phyloP scores from a whole-genome alignment of 495 filamentous ascomycete genomes.

The Margaritispora aquatica region DNA sequence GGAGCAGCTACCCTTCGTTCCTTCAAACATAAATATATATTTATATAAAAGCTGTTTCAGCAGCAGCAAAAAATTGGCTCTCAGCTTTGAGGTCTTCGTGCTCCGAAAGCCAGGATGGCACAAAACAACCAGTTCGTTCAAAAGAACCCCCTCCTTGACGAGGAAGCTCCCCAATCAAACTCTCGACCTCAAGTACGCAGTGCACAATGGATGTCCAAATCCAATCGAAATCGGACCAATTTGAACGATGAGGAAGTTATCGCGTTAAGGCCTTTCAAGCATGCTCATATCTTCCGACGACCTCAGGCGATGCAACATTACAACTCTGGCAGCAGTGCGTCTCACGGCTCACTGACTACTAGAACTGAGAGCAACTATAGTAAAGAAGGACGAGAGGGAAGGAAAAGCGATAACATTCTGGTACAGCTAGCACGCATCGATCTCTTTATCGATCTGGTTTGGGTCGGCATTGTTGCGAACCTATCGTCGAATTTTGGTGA shows the following conservation, averaged over 20 bases:
- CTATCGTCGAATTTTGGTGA: conserved; percentile 11
- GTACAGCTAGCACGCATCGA: conserved; percentile 13
- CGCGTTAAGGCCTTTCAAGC: conserved; percentile 8
- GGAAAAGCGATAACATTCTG: conserved; percentile 5
- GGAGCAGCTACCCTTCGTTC: no score
- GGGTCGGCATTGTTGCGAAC: conserved; percentile 22
- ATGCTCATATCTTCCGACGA: conserved; percentile 27
- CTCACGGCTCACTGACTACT: neutral
- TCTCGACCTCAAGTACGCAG: neutral
- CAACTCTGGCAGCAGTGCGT: conserved; percentile 25
- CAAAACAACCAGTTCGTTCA: neutral
- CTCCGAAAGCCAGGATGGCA: neutral
- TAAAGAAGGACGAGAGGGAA: conserved; percentile 3
- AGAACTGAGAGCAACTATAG: neutral
- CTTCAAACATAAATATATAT: no score
- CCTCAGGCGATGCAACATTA: conserved; percentile 38
- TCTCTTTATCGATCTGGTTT: conserved; percentile 22
- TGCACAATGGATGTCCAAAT: neutral
- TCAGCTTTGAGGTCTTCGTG: neutral
- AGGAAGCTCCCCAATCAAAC: neutral
- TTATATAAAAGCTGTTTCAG: neutral
- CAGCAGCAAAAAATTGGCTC: neutral
- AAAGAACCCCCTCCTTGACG: neutral
- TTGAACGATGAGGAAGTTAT: neutral
- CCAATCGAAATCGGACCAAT: neutral